Conservation (phyloP, 176 grass and related monocot species). For the Oryza meyeriana region DNA sequence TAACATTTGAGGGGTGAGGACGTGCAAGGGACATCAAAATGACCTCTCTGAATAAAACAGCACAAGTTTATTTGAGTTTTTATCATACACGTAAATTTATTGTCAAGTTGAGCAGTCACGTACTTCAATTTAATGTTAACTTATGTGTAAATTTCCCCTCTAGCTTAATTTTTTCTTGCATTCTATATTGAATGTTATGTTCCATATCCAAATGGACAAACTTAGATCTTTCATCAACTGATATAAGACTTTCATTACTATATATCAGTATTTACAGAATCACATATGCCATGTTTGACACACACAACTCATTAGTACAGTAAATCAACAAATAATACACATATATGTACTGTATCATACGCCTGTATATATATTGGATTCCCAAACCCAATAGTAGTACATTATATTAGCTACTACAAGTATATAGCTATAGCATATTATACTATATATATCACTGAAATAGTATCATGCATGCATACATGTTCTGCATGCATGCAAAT, state of each 20-base stretch:
- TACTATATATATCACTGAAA: not conserved
- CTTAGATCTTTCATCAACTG: too few relatives aligned
- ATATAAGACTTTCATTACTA: not conserved
- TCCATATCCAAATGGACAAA: not conserved
- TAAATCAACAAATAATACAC: not conserved
- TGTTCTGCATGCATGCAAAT: not conserved
- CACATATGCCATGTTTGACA: not conserved
- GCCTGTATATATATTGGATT: not conserved
- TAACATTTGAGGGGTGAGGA: not conserved
- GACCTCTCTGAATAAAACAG: not conserved
- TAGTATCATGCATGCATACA: not conserved
- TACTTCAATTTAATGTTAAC: not conserved
- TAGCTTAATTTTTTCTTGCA: not conserved
- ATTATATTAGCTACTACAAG: not conserved
- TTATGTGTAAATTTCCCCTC: not conserved
- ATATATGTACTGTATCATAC: not conserved
- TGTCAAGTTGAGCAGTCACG: not conserved
- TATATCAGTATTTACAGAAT: not conserved
- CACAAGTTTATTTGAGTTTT: not conserved
- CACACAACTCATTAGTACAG: not conserved
- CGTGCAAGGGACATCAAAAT: not conserved
- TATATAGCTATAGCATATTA: not conserved
- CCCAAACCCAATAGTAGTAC: too few relatives aligned
- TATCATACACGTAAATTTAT: not conserved
- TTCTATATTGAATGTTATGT: not conserved